Conservation (phyloP, 2,329 filamentous ascomycete genomes). For the Zymoseptoria tritici region DNA sequence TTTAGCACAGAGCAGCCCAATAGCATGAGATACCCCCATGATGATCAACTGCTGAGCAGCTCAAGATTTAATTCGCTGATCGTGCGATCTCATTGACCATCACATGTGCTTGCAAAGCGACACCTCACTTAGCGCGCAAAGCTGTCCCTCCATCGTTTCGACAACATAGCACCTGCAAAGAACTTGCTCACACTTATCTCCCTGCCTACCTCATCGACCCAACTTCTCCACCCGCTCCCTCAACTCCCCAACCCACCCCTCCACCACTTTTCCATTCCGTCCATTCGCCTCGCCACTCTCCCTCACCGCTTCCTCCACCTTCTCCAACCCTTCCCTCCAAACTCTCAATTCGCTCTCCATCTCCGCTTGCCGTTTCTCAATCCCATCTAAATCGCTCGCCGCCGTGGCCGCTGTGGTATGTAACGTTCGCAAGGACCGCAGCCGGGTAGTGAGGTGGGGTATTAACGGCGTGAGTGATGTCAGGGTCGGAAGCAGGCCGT, state of each 20-base stretch:
- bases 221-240: slow-evolving; percentile 62
- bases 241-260: slow-evolving; percentile 80
- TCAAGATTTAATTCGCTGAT: too few relatives aligned
- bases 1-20: too few relatives aligned
- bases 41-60: too few relatives aligned
- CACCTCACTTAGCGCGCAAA: too few relatives aligned
- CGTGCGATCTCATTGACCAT: too few relatives aligned
- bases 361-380: slow-evolving; percentile 73
- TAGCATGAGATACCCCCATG: too few relatives aligned
- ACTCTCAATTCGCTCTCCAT: slow-evolving; percentile 76
- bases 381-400: slow-evolving; percentile 63
- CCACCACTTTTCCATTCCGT: slow-evolving; percentile 75
- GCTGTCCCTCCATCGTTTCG: too few relatives aligned
- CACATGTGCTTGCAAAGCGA: too few relatives aligned
- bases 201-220: slow-evolving; percentile 3
- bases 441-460: slow-evolving; percentile 73
- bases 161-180: too few relatives aligned
- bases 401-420: slow-evolving; percentile 83
- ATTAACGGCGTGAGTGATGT: slow-evolving; percentile 78
- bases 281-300: slow-evolving; percentile 63
- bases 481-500: slow-evolving; percentile 80
- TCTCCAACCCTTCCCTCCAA: slow-evolving; percentile 75
- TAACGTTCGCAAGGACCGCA: slow-evolving; percentile 74
- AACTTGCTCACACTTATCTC: too few relatives aligned
- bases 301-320: slow-evolving; percentile 67